Conservation (phyloP, 352 stramenopile genomes). For the Phytophthora idaei region DNA sequence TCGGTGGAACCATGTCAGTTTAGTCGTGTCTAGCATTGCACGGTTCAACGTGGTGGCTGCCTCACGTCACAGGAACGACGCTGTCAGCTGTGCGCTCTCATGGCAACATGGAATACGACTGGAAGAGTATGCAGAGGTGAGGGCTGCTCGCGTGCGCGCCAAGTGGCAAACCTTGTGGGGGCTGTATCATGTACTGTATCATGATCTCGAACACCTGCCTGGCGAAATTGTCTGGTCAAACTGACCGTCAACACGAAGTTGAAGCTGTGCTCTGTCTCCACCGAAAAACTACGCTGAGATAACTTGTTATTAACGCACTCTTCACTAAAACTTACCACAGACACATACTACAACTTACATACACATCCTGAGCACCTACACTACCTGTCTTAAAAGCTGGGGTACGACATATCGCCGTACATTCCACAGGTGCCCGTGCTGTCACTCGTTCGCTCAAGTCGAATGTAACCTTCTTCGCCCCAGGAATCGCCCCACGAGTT, state of each 20-base stretch:
- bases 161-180: conserved; percentile 27
- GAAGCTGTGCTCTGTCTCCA: conserved; percentile 2
- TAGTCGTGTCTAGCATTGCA: conserved; percentile 11
- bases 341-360: conserved; percentile 12
- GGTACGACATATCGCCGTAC: conserved; percentile 66
- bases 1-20: conserved; percentile 18
- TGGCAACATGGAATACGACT: conserved; percentile 8
- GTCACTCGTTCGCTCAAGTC: conserved; percentile 82
- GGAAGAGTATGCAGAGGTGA: conserved; percentile 12
- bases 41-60: conserved; percentile 10
- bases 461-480: conserved; percentile 95
- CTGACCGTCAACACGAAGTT: conserved; percentile 7
- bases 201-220: conserved; percentile 9
- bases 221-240: conserved; percentile 17
- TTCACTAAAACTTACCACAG: neutral
- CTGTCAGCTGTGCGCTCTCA: conserved; percentile 12
- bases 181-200: conserved; percentile 1
- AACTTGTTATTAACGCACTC: neutral
- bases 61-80: conserved; percentile 11
- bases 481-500: conserved; percentile 97
- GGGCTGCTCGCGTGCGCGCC: conserved; percentile 22
- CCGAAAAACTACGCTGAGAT: neutral
- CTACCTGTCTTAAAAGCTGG: conserved; percentile 32
- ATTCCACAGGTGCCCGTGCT: conserved; percentile 63
- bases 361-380: conserved; percentile 9